A percentile compares a stretch with the other conserved stretches of the same genome.
phyloP scores from a whole-genome alignment of 2,329 filamentous ascomycete genomes.

The Dothiorella sarmentorum region DNA sequence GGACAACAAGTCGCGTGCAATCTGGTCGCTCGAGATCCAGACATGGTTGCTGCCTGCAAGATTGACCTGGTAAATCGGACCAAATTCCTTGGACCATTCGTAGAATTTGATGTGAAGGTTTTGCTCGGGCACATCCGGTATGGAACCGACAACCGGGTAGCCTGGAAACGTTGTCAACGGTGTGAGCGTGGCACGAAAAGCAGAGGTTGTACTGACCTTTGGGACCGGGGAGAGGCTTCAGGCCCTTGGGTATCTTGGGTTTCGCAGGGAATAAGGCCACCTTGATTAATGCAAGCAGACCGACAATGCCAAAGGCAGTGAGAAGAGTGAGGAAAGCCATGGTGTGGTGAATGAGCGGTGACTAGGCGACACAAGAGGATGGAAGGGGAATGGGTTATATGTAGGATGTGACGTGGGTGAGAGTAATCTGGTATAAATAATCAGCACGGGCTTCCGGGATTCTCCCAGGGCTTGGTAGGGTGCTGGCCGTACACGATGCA shows the following conservation, averaged over 20 bases:
- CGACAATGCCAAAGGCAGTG: slow-evolving; percentile 25
- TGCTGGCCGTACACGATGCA: background rate
- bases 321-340: slow-evolving; percentile 34
- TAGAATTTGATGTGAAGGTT: slow-evolving; percentile 45
- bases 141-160: slow-evolving; percentile 42
- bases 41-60: slow-evolving; percentile 45
- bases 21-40: slow-evolving; percentile 43
- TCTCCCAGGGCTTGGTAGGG: background rate
- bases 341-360: slow-evolving; percentile 3
- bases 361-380: slow-evolving; percentile 10
- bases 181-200: background rate
- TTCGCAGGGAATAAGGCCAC: background rate
- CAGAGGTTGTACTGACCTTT: slow-evolving; percentile 32
- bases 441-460: background rate
- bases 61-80: slow-evolving; percentile 46
- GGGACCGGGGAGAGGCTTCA: slow-evolving; percentile 39
- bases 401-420: background rate
- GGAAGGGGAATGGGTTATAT: slow-evolving; percentile 11
- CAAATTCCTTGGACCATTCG: slow-evolving; percentile 45
- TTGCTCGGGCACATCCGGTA: slow-evolving; percentile 43
- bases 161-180: slow-evolving; percentile 27
- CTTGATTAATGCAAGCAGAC: slow-evolving; percentile 24
- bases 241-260: slow-evolving; percentile 27
- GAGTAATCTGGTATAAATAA: slow-evolving; percentile 6
- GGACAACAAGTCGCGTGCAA: slow-evolving; percentile 42